Evolutionary conservation across 139 green algal genomes (phyloP), one percentile per base, ranked within the genome.

Genomic region (Tetradesmus lagerheimii): DNA sequence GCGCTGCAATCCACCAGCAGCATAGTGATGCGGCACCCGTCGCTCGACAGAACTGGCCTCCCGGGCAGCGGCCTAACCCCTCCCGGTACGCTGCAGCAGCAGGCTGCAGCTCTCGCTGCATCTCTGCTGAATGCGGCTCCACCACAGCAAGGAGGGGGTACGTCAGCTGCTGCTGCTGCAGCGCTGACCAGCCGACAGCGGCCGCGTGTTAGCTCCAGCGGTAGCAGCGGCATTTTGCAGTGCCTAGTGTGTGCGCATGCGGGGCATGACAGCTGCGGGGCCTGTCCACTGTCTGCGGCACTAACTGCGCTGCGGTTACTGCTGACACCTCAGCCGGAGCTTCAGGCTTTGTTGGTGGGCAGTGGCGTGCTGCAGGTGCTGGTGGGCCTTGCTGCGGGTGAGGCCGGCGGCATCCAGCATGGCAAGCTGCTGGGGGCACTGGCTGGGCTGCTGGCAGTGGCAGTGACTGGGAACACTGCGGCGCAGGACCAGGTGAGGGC

Each of bases 401-500:
- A 90, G 12, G 38, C 93, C 74, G 91, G 85, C 34, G 80, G 84
- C 11, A 57, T 82, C 47, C 88, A 90, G 71, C 91, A 93, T 53
- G 87, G 74, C 75, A 92, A 92, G 83, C 83, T 95, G 78, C 77
- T 92, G 45, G 87, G 78, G 0, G 90, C 89, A n/a, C 53, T 94
- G 31, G 67, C 91, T 25, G 77, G 81, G 27, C 89, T 95, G 77
- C 86, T 92, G 47, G 87, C 89, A 23, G 39, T 91, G 37, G 90
- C 91, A 34, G 85, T 94, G 41, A 23, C 64, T 27, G 71, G 83
- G 11, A 47, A 43, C 74, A 47, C 6, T 8, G 38, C 29, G 16
- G 89, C 83, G 45, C 93, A 95, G 89, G 91, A 95, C 50, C 74
- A 92, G 82, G 86, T 94, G 43, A 86, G 93, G 2, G 31, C n/a